These are phyloP conservation scores for Alternaria solani DNA, from an alignment of 2,329 filamentous ascomycete species.

Conservation along the genomic window DNA sequence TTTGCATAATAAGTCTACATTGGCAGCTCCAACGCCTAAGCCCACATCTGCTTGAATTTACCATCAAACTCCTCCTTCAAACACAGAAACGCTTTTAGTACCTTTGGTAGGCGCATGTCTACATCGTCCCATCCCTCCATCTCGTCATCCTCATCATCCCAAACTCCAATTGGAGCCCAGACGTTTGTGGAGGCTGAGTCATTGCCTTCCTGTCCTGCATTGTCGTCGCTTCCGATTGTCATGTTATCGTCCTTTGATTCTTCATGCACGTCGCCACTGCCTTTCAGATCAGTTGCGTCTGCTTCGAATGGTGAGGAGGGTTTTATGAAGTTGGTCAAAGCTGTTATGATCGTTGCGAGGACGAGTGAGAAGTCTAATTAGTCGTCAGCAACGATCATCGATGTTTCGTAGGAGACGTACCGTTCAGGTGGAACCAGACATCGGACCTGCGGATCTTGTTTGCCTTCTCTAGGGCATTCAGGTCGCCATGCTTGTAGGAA, in stretches of 20 bases:
- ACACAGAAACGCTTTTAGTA: constrained; percentile 65
- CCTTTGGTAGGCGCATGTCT: constrained; percentile 58
- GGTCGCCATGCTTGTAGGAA: constrained; percentile 77
- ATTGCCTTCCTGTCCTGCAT: constrained; percentile 12
- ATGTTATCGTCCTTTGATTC: constrained; percentile 49
- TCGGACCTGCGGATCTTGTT: constrained; percentile 72
- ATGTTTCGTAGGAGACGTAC: constrained; percentile 63
- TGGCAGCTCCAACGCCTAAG: not conserved
- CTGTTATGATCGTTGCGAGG: constrained; percentile 75
- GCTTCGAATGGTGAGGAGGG: constrained; percentile 60
- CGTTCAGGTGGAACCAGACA: constrained; percentile 75
- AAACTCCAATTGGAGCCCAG: constrained; percentile 27
- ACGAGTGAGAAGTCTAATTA: not conserved
- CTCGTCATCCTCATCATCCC: constrained; percentile 32
- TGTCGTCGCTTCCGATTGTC: constrained; percentile 31
- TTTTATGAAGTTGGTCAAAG: constrained; percentile 65
- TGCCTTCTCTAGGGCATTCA: constrained; percentile 65
- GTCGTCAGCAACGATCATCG: not conserved
- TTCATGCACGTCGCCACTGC: constrained; percentile 60
- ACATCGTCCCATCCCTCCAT: constrained; percentile 51
- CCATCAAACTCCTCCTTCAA: constrained; percentile 67
- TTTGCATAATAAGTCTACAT: constrained; percentile 1
- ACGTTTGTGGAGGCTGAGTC: constrained; percentile 40
- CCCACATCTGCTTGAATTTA: constrained; percentile 60
- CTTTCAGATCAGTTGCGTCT: constrained; percentile 15